Evolutionary conservation across 768 basidiomycete genomes (phyloP), one percentile per base, ranked within the genome.

Genomic region (Kwoniella europaea): DNA sequence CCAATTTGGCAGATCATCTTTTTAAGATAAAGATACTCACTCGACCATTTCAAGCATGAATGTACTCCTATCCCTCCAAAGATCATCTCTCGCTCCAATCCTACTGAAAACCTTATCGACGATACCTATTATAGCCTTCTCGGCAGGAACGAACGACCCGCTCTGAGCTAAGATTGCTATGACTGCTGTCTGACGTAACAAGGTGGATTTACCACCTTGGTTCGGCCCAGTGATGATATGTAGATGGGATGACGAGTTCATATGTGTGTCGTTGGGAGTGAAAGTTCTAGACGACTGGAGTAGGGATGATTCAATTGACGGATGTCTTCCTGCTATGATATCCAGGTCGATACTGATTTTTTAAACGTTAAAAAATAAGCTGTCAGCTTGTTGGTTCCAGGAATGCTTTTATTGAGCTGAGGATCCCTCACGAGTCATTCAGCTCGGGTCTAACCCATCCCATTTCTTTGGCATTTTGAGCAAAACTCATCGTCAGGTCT

Each of bases 141-240:
- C 89, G 24, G 96, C 96, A 1, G 96, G 97, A 0, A 99, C 95
- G 82, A 91, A 98, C 15, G 92, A 93, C 5, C 96, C 96, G 12
- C 90, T 88, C 81, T 99, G 96, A 1, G 94, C 96, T 10, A 99
- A 86, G 67, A 98, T 91, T 7, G 90, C 86, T 69, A 97, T 91
- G 42, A 98, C 86, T 16, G 96, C 96, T 0, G 90, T 92, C 81
- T 97, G 95, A 35, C 96, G 91, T 44, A 99, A 87, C 27, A 93
- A 86, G 0, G 96, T 98, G 2, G 93, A 95, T 84, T 99, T 99
- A 64, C 86, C 86, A 46, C 84, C 85, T 84, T 85, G 95, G 77
- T 97, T 98, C 0, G 96, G 95, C 0, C 95, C 95, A 6, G 95
- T 98, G 72, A 98, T 91, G 22, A 91, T 80, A 74, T 96, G 94